Evolutionary conservation across 1,139 yeast species (phyloP).

Genomic region (Zygosaccharomyces sapae): DNA sequence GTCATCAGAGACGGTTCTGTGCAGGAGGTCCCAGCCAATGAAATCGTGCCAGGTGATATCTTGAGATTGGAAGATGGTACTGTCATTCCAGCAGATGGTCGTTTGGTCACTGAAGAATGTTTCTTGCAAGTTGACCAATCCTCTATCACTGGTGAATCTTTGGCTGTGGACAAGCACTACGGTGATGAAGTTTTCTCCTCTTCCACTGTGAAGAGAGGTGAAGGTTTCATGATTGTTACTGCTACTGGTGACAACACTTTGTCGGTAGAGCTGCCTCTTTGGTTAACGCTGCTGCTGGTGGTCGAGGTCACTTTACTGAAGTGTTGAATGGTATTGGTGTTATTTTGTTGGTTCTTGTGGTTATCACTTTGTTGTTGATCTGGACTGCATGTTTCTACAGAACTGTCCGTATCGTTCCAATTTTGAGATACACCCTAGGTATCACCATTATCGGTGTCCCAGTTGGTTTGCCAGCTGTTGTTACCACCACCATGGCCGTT

Average conservation of each 20-base stretch:
- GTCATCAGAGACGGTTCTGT: constrained; percentile 82
- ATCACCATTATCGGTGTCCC: constrained; percentile 99
- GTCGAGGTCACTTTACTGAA: constrained; percentile 95
- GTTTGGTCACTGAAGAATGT: constrained; percentile 82
- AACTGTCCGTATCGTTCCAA: constrained; percentile 79
- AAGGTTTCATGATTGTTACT: constrained; percentile 90
- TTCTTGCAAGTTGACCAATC: constrained; percentile 95
- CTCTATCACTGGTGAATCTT: constrained; percentile 96
- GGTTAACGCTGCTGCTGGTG: constrained; percentile 92
- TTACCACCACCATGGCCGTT: constrained; percentile 99
- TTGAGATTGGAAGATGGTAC: constrained; percentile 91
- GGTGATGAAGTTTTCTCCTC: constrained; percentile 92
- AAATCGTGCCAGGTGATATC: constrained; percentile 91
- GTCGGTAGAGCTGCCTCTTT: constrained; percentile 97
- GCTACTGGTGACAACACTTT: constrained; percentile 92
- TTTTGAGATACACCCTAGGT: constrained; percentile 92
- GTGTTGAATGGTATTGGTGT: constrained; percentile 98
- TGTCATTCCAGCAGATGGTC: constrained; percentile 94
- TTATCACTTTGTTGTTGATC: constrained; percentile 80
- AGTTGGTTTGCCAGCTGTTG: constrained; percentile 99
- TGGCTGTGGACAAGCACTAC: constrained; percentile 88
- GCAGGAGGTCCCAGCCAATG: constrained; percentile 70
- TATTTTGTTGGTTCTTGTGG: constrained; percentile 81
- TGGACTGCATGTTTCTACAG: constrained; percentile 97
- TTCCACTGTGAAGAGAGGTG: constrained; percentile 96